Percentiles rank a stretch among this genome's conserved stretches.
phyloP scores from a whole-genome alignment of 2,329 filamentous ascomycete genomes.

The Scedosporium apiospermum region DNA sequence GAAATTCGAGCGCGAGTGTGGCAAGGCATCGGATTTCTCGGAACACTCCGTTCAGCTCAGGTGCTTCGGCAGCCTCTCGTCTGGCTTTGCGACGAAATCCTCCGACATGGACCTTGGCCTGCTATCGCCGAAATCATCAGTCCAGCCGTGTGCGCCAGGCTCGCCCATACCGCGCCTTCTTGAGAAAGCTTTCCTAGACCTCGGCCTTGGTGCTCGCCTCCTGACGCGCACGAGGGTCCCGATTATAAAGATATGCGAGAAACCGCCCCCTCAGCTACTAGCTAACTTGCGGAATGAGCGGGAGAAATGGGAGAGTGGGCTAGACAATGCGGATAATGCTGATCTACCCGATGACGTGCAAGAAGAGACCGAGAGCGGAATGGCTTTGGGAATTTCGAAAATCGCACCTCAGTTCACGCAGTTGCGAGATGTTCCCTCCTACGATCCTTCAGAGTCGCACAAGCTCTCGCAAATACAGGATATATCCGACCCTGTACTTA shows the following conservation, averaged over 20 bases:
- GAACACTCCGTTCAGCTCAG: constrained; percentile 53
- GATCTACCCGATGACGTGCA: constrained; percentile 26
- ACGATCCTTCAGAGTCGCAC: not conserved
- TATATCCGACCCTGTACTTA: not conserved
- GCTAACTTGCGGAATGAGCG: constrained; percentile 54
- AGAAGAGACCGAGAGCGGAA: constrained; percentile 10
- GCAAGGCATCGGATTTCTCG: constrained; percentile 35
- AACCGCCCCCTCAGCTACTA: constrained; percentile 51
- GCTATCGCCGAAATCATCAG: constrained; percentile 51
- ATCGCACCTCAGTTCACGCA: not conserved
- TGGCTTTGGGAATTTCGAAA: not conserved
- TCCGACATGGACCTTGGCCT: constrained; percentile 87
- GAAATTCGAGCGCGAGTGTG: constrained; percentile 35
- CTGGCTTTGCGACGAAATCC: constrained; percentile 78
- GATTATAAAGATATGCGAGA: constrained; percentile 79
- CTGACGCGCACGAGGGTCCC: constrained; percentile 73
- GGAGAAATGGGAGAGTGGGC: constrained; percentile 59
- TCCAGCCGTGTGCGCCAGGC: constrained; percentile 41
- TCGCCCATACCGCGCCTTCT: constrained; percentile 63
- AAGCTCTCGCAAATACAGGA: not conserved
- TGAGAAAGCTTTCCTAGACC: constrained; percentile 63
- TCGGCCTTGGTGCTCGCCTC: constrained; percentile 66
- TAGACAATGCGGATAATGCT: constrained; percentile 25
- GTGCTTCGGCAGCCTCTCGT: constrained; percentile 74
- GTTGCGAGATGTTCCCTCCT: not conserved